phyloP scores from a whole-genome alignment of 257 asterid species.

The Paraleonurus japonicus region DNA sequence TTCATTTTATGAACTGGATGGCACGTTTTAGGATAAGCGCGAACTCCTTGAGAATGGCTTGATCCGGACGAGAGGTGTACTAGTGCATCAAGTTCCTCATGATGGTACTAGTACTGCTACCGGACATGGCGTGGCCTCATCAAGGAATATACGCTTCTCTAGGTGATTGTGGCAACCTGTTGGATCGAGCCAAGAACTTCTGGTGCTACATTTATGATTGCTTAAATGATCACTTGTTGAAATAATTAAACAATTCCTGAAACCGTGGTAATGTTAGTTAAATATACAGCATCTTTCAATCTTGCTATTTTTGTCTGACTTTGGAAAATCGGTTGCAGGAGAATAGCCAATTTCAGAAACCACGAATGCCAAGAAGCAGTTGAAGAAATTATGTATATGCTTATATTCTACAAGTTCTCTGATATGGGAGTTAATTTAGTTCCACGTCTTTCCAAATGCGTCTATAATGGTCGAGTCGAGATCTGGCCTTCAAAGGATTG shows the following conservation, averaged over 20 bases:
- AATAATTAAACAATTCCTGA: conserved; percentile 33
- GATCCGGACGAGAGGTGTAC: conserved; percentile 42
- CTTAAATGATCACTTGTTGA: conserved; percentile 28
- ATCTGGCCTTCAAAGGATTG: conserved; percentile 77
- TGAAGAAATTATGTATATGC: conserved; percentile 71
- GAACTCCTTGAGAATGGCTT: conserved; percentile 41
- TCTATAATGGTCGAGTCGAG: conserved; percentile 69
- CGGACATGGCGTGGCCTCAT: conserved; percentile 38
- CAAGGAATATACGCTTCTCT: conserved; percentile 22
- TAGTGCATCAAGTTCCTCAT: conserved; percentile 48
- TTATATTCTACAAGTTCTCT: conserved; percentile 50
- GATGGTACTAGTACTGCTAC: conserved; percentile 44
- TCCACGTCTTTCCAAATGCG: conserved; percentile 73
- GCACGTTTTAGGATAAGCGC: conserved; percentile 44
- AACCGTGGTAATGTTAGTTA: conserved; percentile 38
- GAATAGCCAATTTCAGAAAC: conserved; percentile 59
- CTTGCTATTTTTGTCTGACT: conserved; percentile 28
- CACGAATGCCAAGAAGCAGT: conserved; percentile 60
- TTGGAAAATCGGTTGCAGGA: conserved; percentile 47
- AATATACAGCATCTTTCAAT: neutral
- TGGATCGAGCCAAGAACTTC: neutral
- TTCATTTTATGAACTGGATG: conserved; percentile 39
- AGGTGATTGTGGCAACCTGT: conserved; percentile 4
- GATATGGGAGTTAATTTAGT: conserved; percentile 67
- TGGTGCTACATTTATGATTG: conserved; percentile 21